Base-by-base conservation (phyloP, 2,329 filamentous ascomycete species). In the Harringtonia aguacate region DNA sequence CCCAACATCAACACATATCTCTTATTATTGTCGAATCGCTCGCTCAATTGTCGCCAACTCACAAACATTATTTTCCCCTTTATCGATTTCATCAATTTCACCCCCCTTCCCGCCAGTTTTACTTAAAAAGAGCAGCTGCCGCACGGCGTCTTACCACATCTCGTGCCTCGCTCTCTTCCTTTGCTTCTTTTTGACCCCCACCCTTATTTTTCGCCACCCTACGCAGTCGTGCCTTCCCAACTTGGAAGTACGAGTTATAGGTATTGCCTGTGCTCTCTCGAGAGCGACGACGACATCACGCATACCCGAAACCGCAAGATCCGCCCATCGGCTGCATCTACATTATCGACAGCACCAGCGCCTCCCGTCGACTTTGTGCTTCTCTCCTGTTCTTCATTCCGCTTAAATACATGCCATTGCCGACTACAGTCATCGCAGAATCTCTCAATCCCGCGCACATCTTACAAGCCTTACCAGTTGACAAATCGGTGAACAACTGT, bases 211-310 rank as follows among this genome's bases (percentile, higher is more conserved):
- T 45, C 34, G 48, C 45, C 45, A 50, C 48, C 33, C 31, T 28
- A 38, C 39, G 35, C 42, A 28, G 37, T 46, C 38, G 46, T 48
- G 45, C 48, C 43, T 48, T 50, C 48, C 48, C 43, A 48, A 50
- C 43, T 42, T 18, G 46, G 45, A 45, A 45, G 39, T 34, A 14
- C 30, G 12, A 8, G 12, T 31, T 4, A 4, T 8, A 27, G 24
- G n/a, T n/a, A n/a, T n/a, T n/a, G 24, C 24, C 24, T 27, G 24
- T 10, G 24, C 24, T 27, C 10, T 27, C 24, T n/a, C 24, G 24
- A 7, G 24, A 27, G n/a, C 27, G 28, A 33, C 35, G n/a, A 17
- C 35, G 6, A 20, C 20, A 36, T 21, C 15, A 4, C 18, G 10
- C 20, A 37, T 20, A 13, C 12, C 5, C 30, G 15, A 6, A 14